Conservation (phyloP, 768 basidiomycete genomes). For the Flagelloscypha sp. region DNA sequence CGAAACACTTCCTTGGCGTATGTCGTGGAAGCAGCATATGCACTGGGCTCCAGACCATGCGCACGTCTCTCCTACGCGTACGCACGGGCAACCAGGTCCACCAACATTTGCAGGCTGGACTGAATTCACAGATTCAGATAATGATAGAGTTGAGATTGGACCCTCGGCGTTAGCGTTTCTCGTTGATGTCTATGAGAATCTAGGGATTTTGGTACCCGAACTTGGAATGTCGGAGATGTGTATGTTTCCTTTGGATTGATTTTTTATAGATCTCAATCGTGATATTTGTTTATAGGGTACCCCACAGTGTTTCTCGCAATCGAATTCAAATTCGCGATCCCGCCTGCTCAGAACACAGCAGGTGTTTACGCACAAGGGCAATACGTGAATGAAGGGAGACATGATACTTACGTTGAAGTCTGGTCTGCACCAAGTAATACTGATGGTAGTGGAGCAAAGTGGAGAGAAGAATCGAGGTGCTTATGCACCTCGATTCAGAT, state of each 20-base stretch:
- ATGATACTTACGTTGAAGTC: slow-evolving; percentile 52
- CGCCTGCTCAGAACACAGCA: slow-evolving; percentile 44
- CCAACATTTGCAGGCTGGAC: slow-evolving; percentile 41
- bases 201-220: slow-evolving; percentile 44
- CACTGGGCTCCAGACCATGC: no score
- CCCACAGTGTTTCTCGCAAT: slow-evolving; percentile 54
- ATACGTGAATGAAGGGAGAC: slow-evolving; percentile 47
- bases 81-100: slow-evolving; percentile 29
- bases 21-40: no score
- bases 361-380: slow-evolving; percentile 45
- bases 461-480: slow-evolving; percentile 60
- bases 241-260: not conserved
- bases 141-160: no score
- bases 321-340: slow-evolving; percentile 58
- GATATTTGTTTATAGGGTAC: slow-evolving; percentile 42
- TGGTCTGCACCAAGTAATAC: slow-evolving; percentile 69
- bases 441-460: slow-evolving; percentile 34
- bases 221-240: no score
- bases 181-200: slow-evolving; percentile 43
- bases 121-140: slow-evolving; percentile 28
- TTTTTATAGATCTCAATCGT: no score
- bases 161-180: slow-evolving; percentile 45
- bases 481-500: slow-evolving; percentile 56
- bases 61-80: slow-evolving; percentile 13
- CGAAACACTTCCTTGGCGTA: no score